Conservation (phyloP, 331 rosid genomes). For the Spiraea crenata region DNA sequence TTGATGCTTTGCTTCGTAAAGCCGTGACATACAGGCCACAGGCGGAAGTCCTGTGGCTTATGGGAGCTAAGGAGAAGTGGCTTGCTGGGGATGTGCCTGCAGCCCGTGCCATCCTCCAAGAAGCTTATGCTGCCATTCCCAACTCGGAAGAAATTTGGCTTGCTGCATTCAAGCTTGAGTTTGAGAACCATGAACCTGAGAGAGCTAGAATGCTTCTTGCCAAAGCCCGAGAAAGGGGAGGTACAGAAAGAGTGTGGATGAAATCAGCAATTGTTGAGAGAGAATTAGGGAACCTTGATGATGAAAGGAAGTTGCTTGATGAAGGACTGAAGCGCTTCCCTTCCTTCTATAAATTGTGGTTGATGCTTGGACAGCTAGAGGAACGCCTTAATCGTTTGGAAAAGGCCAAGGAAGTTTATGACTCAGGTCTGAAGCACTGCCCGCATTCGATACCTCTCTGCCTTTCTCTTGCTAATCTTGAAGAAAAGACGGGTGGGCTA, state of each 20-base stretch:
- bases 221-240: conserved; percentile 89
- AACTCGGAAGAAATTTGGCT: conserved; percentile 96
- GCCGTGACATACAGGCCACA: conserved; percentile 76
- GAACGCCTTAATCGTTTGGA: conserved; percentile 55
- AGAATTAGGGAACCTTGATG: conserved; percentile 75
- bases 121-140: conserved; percentile 92
- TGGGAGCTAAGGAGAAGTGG: conserved; percentile 99
- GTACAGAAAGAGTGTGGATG: conserved; percentile 87
- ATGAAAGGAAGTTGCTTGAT: conserved; percentile 68
- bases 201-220: conserved; percentile 91
- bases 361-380: conserved; percentile 92
- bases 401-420: conserved; percentile 77
- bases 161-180: conserved; percentile 90
- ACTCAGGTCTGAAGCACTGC: conserved; percentile 71
- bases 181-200: conserved; percentile 88
- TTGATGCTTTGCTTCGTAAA: conserved; percentile 61
- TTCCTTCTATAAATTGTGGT: conserved; percentile 82
- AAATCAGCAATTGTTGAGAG: conserved; percentile 95
- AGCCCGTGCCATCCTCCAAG: conserved; percentile 83
- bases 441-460: conserved; percentile 63
- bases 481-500: conserved; percentile 74
- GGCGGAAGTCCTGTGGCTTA: conserved; percentile 98
- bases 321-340: conserved; percentile 82
- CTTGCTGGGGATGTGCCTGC: conserved; percentile 92
- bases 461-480: conserved; percentile 82